Evolutionary conservation across 2,329 filamentous ascomycete genomes (phyloP), one percentile per base, ranked within the genome.

Genomic region (Tothia fuscella): DNA sequence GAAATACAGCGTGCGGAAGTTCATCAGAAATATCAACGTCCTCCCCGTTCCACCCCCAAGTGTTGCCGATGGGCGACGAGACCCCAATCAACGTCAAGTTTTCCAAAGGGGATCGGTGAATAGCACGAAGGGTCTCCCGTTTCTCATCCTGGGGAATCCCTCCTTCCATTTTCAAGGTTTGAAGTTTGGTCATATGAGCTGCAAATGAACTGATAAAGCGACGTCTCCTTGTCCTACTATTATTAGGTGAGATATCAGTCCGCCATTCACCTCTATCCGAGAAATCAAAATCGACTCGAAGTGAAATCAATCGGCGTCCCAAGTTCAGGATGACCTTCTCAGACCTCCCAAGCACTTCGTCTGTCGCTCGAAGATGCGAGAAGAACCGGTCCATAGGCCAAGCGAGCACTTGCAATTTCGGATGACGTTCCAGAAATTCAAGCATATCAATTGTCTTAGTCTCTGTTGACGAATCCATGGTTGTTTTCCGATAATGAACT

Each of bases 371-470:
- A 46, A 28, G 35, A 24, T 58, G 53, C 6, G 53, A 54, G 47
- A 66, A 68, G 52, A 69, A 64, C n/a, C 54, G 55, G 33, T 64
- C 61, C 45, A 67, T 57, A 0, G 65, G 65, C 65, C 65, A 69
- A 4, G 61, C 62, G 12, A 69, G 53, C 38, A 62, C 67, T 38
- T 61, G 53, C 10, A 68, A 50, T 16, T 62, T 63, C 0, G 53
- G 49, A 41, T 69, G 66, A 9, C 56, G 55, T 47, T 68, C 66
- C 47, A 69, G 51, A 39, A 68, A 68, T 0, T 50, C 51, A 2
- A 68, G 48, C 38, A 63, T 16, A 39, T 61, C 57, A 6, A 60
- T 31, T 1, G 19, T 28, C 10, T 35, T 34, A 10, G 21, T 4
- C n/a, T 29, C 26, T 10, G 26, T n/a, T n/a, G n/a, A n/a, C 16